Evolutionary conservation across 1,284 basidiomycete species (phyloP).

Genomic region (Ceratobasidium sp.): DNA sequence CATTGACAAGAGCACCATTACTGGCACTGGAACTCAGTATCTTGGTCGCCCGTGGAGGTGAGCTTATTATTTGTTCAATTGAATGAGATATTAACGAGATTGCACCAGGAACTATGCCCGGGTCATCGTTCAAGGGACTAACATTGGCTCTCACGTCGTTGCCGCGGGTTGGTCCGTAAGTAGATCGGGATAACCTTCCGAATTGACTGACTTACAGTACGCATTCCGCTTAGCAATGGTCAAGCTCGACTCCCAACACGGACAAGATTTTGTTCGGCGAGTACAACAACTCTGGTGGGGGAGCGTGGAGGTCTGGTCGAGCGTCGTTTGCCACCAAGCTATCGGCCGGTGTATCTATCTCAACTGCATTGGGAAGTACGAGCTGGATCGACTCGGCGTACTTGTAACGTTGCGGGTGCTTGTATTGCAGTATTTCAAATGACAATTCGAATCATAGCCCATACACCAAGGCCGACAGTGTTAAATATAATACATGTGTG

Average conservation of each 20-base stretch:
- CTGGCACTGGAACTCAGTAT: slow-evolving; percentile 22
- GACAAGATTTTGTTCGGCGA: slow-evolving; percentile 43
- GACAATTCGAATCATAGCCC: no score
- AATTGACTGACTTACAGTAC: no score
- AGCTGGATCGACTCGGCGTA: slow-evolving; percentile 42
- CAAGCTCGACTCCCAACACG: slow-evolving; percentile 37
- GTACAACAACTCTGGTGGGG: slow-evolving; percentile 41
- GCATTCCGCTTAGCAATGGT: slow-evolving; percentile 41
- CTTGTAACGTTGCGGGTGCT: slow-evolving; percentile 7
- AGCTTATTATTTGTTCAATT: background rate
- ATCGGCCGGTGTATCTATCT: slow-evolving; percentile 30
- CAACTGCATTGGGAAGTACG: slow-evolving; percentile 41
- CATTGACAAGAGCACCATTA: slow-evolving; percentile 31
- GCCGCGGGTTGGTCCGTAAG: slow-evolving; percentile 41
- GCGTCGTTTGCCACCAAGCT: slow-evolving; percentile 37
- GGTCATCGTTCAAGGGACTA: slow-evolving; percentile 7
- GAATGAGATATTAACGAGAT: background rate
- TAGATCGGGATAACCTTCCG: background rate
- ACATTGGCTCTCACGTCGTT: slow-evolving; percentile 38
- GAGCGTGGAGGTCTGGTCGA: slow-evolving; percentile 29
- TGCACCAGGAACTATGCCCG: slow-evolving; percentile 6
- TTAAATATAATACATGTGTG: slow-evolving; percentile 4
- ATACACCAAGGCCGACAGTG: background rate
- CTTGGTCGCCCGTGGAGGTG: slow-evolving; percentile 38
- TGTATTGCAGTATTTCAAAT: background rate